Base-by-base conservation (phyloP, 2,329 filamentous ascomycete genomes). In the Cercospora brassicicola region DNA sequence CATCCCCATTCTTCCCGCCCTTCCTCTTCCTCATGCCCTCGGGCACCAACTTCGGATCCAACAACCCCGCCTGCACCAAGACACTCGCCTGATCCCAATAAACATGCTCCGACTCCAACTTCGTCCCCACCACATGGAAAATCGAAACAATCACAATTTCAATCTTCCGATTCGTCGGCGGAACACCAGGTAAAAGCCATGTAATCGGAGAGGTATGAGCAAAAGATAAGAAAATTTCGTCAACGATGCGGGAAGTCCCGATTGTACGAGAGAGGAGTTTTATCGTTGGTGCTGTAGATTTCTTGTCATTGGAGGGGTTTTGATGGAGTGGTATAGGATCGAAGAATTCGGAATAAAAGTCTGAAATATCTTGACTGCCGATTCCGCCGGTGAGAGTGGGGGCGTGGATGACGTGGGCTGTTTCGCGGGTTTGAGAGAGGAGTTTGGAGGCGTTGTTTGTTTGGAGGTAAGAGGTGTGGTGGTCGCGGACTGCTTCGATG, bases 1-100 rank as follows among this genome's bases (percentile, higher is more conserved):
- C 23, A n/a, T 3, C 2, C 53, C 11, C 23, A 8, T 26, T 55
- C 53, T 28, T 20, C 11, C 53, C 30, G 10, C 53, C 53, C 53
- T 30, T 31, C 28, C 76, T 75, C 67, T 80, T 79, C 77, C 79
- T 82, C 42, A 81, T 79, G 9, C 80, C 76, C 45, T 82, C 77
- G 0, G 85, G 84, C 20, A 88, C 80, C 1, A 82, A 72, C 66
- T 86, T 85, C n/a, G 85, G 82, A 77, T 88, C 85, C 60, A 89
- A 67, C 67, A 89, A 72, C 0, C 87, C 87, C 0, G 87, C 79
- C 73, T 89, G 87, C 55, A 88, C 84, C 13, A 89, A 75, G 7
- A 89, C 86, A 59, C 81, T 85, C 9, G 87, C 87, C 72, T 89
- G 87, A 71, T 89, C 87, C 87, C 87, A 89, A 73, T 89, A 88